Percentiles rank a stretch among this genome's conserved stretches.
phyloP scores from a whole-genome alignment of 148 eudicot species.

The Spergularia bocconei region DNA sequence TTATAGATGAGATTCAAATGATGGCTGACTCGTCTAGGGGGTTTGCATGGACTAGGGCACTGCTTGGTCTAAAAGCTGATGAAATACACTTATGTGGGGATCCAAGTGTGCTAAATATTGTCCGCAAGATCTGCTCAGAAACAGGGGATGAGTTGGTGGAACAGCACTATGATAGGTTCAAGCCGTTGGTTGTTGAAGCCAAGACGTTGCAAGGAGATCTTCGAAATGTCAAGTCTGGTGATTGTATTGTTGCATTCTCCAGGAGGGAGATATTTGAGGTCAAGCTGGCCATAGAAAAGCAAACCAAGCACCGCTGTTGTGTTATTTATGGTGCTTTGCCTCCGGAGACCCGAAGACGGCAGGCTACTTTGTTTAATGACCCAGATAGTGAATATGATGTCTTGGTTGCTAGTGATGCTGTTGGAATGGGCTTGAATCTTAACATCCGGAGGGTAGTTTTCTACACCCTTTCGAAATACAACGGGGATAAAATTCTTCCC shows the following conservation, averaged over 20 bases:
- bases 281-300: slow-evolving; percentile 82
- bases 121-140: slow-evolving; percentile 70
- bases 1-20: slow-evolving; percentile 97
- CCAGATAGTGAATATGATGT: slow-evolving; percentile 77
- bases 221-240: slow-evolving; percentile 79
- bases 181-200: slow-evolving; percentile 92
- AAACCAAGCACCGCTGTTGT: slow-evolving; percentile 87
- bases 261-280: slow-evolving; percentile 98
- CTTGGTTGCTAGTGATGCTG: slow-evolving; percentile 99
- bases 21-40: slow-evolving; percentile 81
- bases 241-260: slow-evolving; percentile 95
- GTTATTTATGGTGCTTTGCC: slow-evolving; percentile 98
- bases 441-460: slow-evolving; percentile 84
- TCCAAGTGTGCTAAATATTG: slow-evolving; percentile 82
- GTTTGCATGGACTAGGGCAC: slow-evolving; percentile 94
- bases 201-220: slow-evolving; percentile 87
- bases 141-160: slow-evolving; percentile 90
- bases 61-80: slow-evolving; percentile 92
- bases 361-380: slow-evolving; percentile 81
- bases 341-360: slow-evolving; percentile 94
- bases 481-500: slow-evolving; percentile 79
- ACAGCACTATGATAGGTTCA: slow-evolving; percentile 79
- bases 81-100: slow-evolving; percentile 98
- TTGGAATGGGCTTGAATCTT: slow-evolving; percentile 97
- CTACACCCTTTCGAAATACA: slow-evolving; percentile 74